Evolutionary conservation across 352 stramenopile species (phyloP).

Genomic region (Globisporangium viniferum): DNA sequence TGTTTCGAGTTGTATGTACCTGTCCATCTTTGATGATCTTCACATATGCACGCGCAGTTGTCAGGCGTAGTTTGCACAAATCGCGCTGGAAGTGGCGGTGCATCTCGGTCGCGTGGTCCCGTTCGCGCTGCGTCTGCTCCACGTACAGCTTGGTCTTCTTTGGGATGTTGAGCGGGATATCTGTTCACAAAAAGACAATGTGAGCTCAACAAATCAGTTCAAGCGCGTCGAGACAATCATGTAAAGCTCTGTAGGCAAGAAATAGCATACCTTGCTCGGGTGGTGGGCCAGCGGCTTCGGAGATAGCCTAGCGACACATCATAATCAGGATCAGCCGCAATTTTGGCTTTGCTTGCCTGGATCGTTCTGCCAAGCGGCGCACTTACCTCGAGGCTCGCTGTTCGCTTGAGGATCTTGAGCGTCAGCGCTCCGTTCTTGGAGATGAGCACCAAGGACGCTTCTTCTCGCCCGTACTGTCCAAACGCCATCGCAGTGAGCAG

Average conservation of each 20-base stretch:
- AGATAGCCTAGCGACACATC: slow-evolving; percentile 33
- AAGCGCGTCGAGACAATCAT: background rate
- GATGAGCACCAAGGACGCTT: slow-evolving; percentile 80
- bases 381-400: slow-evolving; percentile 61
- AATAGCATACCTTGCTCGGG: slow-evolving; percentile 66
- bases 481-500: slow-evolving; percentile 80
- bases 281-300: slow-evolving; percentile 65
- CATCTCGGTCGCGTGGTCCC: slow-evolving; percentile 89
- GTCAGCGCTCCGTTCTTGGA: slow-evolving; percentile 76
- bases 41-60: slow-evolving; percentile 84
- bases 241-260: background rate
- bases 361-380: background rate
- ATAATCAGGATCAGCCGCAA: background rate
- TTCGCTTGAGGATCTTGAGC: slow-evolving; percentile 89
- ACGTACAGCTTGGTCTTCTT: slow-evolving; percentile 95
- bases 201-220: background rate
- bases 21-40: slow-evolving; percentile 90
- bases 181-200: slow-evolving; percentile 16
- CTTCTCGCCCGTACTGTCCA: slow-evolving; percentile 86
- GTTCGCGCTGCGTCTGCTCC: slow-evolving; percentile 90
- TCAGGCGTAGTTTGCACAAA: slow-evolving; percentile 87
- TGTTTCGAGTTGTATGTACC: slow-evolving; percentile 20
- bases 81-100: slow-evolving; percentile 90
- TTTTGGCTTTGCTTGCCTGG: background rate
- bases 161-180: slow-evolving; percentile 90